phyloP scores from a whole-genome alignment of 2,329 filamentous ascomycete genomes.

The Fusarium sp. region DNA sequence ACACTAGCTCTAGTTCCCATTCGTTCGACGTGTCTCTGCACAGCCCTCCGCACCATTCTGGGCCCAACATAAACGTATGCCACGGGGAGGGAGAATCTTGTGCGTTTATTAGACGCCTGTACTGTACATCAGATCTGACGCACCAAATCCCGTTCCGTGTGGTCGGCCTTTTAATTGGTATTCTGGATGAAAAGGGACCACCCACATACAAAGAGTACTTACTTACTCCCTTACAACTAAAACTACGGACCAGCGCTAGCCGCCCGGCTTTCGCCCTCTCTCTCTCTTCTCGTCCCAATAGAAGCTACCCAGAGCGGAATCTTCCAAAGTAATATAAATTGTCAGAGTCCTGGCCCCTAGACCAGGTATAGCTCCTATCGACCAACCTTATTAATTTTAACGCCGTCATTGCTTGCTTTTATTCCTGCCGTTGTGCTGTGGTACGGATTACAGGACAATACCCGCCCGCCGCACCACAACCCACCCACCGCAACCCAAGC shows the following conservation, averaged over 20 bases:
- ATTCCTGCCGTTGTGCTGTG: neutral
- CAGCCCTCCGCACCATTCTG: slow-evolving; percentile 36
- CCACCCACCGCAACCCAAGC: slow-evolving; percentile 21
- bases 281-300: neutral
- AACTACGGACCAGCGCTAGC: neutral
- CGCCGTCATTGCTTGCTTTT: slow-evolving; percentile 8
- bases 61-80: neutral
- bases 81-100: neutral
- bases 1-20: slow-evolving; percentile 18
- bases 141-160: slow-evolving; percentile 9
- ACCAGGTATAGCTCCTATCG: slow-evolving; percentile 12
- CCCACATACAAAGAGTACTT: neutral
- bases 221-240: neutral
- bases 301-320: slow-evolving; percentile 1
- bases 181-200: slow-evolving; percentile 31
- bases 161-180: slow-evolving; percentile 30
- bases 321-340: slow-evolving; percentile 11
- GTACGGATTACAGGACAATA: slow-evolving; percentile 10
- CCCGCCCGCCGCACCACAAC: slow-evolving; percentile 28
- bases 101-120: slow-evolving; percentile 13
- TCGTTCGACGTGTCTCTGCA: slow-evolving; percentile 41
- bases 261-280: slow-evolving; percentile 10
- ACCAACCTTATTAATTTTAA: slow-evolving; percentile 33
- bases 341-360: neutral
- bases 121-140: slow-evolving; percentile 11